These are phyloP conservation scores for Solanum boliviense DNA, from an alignment of 257 asterid genomes.

Conservation along the genomic window DNA sequence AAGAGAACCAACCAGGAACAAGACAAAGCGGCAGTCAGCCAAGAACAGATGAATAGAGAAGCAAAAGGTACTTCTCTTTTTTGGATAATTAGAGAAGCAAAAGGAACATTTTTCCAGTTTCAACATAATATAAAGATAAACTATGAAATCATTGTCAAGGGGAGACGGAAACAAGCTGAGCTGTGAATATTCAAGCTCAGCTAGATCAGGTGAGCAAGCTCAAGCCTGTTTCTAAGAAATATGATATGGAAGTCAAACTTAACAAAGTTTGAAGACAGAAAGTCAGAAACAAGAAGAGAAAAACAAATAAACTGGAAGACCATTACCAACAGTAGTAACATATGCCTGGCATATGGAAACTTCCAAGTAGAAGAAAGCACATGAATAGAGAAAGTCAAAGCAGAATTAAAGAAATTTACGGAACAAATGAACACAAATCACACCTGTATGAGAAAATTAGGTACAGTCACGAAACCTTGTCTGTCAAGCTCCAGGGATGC, in stretches of 20 bases:
- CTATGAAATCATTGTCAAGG: neutral
- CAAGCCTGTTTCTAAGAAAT: neutral
- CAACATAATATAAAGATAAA: neutral
- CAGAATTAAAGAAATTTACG: neutral
- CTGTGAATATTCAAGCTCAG: neutral
- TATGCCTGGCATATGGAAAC: neutral
- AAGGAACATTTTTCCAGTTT: neutral
- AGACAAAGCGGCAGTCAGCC: neutral
- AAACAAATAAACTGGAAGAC: neutral
- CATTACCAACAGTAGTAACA: neutral
- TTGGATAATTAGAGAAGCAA: neutral
- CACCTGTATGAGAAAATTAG: conserved; percentile 56
- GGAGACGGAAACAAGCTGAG: neutral
- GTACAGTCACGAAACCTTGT: conserved; percentile 66
- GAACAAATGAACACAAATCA: neutral
- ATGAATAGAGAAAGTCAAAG: neutral
- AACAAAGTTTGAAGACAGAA: neutral
- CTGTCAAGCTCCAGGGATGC: conserved; percentile 78
- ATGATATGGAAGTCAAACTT: neutral
- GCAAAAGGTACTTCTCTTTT: neutral
- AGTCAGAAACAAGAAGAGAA: neutral
- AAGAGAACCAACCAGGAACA: neutral
- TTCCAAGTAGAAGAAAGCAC: neutral
- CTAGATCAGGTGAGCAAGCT: neutral
- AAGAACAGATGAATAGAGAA: neutral